A percentile compares a stretch with the other conserved stretches of the same genome.
Evolutionary conservation across 2,329 filamentous ascomycete genomes (phyloP).

Genomic region (Diplodia intermedia): DNA sequence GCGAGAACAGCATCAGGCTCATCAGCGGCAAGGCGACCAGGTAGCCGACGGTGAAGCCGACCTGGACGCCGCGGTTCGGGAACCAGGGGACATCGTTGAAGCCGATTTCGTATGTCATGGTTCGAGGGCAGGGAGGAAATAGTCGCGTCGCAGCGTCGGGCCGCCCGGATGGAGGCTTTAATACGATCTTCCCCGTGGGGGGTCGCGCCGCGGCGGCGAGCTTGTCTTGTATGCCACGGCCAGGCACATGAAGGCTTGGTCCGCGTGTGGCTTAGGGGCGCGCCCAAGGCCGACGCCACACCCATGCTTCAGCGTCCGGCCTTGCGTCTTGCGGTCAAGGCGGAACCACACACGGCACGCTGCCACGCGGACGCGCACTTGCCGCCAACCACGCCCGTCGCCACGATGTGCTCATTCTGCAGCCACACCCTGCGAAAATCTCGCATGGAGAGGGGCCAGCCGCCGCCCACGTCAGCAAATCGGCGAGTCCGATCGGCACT

Average conservation of each 20-base stretch:
- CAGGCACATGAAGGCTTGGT: not conserved
- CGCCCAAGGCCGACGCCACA: not conserved
- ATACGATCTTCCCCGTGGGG: not conserved
- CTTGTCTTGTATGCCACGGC: not conserved
- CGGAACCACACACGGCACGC: not conserved
- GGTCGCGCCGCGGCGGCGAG: too few relatives aligned
- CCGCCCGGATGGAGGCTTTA: not conserved
- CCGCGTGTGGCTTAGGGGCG: not conserved
- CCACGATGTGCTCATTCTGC: not conserved
- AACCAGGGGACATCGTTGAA: constrained; percentile 5
- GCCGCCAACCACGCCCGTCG: not conserved
- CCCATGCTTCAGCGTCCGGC: not conserved
- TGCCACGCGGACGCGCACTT: not conserved
- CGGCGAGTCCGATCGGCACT: not conserved
- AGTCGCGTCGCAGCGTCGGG: not conserved
- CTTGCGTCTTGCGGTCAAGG: not conserved
- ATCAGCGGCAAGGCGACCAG: constrained; percentile 2
- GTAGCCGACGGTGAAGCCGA: constrained; percentile 1
- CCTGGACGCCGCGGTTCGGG: not conserved
- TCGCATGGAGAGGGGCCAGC: not conserved
- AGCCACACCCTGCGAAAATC: not conserved
- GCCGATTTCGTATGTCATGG: constrained; percentile 2
- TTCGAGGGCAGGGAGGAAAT: not conserved
- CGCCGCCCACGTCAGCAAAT: not conserved
- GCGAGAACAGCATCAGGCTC: constrained; percentile 1